These are phyloP conservation scores for Zygosaccharomyces pseudobailii DNA, from an alignment of 1,139 yeast species.

Conservation along the genomic window DNA sequence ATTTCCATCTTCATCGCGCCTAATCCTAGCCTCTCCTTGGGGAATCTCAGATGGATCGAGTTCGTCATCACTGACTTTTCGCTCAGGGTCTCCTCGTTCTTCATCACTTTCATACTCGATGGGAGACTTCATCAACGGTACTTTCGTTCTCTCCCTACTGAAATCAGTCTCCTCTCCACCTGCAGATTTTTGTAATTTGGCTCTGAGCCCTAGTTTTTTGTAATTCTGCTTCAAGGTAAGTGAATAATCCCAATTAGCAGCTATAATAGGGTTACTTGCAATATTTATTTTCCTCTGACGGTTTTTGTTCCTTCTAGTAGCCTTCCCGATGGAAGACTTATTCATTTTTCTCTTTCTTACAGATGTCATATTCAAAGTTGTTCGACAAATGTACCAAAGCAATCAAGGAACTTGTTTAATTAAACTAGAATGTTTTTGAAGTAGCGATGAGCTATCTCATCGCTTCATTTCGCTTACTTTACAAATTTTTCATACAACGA, in stretches of 20 bases:
- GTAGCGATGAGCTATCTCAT: constrained; percentile 1
- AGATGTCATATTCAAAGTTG: constrained; percentile 49
- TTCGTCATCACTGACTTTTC: constrained; percentile 40
- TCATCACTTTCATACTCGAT: constrained; percentile 37
- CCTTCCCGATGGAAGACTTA: constrained; percentile 63
- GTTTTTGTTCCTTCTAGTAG: constrained; percentile 65
- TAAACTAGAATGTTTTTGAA: background rate
- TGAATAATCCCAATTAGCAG: constrained; percentile 82
- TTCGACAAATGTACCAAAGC: background rate
- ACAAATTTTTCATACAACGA: constrained; percentile 3
- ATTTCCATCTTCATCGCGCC: constrained; percentile 69
- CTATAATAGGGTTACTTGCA: constrained; percentile 73
- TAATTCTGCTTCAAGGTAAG: constrained; percentile 82
- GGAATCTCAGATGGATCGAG: constrained; percentile 55
- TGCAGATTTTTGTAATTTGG: constrained; percentile 59
- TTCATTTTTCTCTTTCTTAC: constrained; percentile 86
- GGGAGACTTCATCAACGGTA: constrained; percentile 14
- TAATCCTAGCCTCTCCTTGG: constrained; percentile 78
- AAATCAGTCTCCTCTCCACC: constrained; percentile 63
- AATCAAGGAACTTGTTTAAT: background rate
- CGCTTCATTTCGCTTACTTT: constrained; percentile 1
- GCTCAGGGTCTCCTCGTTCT: constrained; percentile 36
- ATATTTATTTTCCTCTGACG: constrained; percentile 61
- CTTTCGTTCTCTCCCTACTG: constrained; percentile 24
- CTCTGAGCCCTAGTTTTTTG: constrained; percentile 66